phyloP scores from a whole-genome alignment of 2,329 filamentous ascomycete species.

The Pezicula rhizophila region DNA sequence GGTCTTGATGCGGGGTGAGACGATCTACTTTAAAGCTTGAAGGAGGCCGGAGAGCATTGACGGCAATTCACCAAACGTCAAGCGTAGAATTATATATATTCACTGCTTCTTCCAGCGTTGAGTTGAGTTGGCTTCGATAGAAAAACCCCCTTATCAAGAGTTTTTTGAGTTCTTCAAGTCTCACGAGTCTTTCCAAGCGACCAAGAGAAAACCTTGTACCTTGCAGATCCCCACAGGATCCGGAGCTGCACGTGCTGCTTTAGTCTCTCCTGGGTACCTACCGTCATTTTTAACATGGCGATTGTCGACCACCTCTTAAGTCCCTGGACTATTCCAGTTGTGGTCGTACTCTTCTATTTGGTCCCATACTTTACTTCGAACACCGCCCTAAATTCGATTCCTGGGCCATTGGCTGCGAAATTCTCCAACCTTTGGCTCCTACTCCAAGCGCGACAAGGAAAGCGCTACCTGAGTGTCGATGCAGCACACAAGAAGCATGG shows the following conservation, averaged over 20 bases:
- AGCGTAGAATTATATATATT: no score
- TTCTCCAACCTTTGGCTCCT: conserved; percentile 82
- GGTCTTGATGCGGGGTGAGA: no score
- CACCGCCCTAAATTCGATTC: conserved; percentile 32
- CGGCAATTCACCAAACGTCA: no score
- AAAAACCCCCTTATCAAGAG: no score
- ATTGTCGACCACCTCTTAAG: conserved; percentile 34
- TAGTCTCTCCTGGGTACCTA: background rate
- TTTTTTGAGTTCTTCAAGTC: no score
- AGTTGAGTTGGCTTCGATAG: no score
- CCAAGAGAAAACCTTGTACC: background rate
- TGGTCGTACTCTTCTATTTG: conserved; percentile 35
- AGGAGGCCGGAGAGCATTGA: no score
- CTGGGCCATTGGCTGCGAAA: conserved; percentile 46
- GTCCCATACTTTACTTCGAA: conserved; percentile 28
- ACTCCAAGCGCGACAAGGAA: conserved; percentile 56
- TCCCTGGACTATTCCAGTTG: conserved; percentile 39
- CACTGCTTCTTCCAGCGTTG: no score
- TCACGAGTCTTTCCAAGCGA: background rate
- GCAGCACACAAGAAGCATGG: conserved; percentile 58
- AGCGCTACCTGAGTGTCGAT: conserved; percentile 58
- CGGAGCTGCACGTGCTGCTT: background rate
- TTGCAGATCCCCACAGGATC: no score
- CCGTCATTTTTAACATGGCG: conserved; percentile 18
- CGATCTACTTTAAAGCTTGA: no score